phyloP scores from a whole-genome alignment of 306 rosid species.

The Morella rubra region DNA sequence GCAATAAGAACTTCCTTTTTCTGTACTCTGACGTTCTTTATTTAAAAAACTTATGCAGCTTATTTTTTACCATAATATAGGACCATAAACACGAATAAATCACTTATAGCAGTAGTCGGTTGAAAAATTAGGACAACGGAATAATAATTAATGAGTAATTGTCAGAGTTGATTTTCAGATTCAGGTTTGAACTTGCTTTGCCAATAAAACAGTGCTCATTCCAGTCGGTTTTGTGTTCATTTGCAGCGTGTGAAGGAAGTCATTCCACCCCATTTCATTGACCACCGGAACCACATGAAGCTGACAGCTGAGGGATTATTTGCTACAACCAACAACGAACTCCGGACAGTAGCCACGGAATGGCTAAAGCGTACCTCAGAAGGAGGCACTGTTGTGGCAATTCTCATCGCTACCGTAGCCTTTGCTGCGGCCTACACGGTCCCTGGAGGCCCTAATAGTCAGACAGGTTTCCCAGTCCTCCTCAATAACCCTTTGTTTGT shows the following conservation, averaged over 20 bases:
- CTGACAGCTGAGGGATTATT: neutral
- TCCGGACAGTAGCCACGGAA: neutral
- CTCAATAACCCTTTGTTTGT: neutral
- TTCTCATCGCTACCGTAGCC: neutral
- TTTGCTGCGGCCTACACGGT: neutral
- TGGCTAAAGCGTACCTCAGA: constrained; percentile 2
- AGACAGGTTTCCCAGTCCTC: neutral
- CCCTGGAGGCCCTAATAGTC: neutral
- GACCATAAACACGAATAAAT: too few relatives aligned
- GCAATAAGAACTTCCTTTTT: too few relatives aligned
- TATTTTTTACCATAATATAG: too few relatives aligned
- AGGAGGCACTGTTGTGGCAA: constrained; percentile 5
- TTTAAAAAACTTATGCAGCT: too few relatives aligned
- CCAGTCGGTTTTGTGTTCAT: neutral
- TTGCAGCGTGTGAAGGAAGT: neutral
- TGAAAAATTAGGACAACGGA: too few relatives aligned
- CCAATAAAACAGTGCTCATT: too few relatives aligned
- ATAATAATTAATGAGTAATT: too few relatives aligned
- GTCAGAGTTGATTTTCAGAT: too few relatives aligned
- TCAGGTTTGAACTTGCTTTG: too few relatives aligned
- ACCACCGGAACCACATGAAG: neutral
- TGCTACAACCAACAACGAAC: neutral
- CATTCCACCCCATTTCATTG: neutral
- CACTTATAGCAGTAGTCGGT: too few relatives aligned
- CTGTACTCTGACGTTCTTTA: too few relatives aligned